These are phyloP conservation scores for Fomitiporia mediterranea DNA, from an alignment of 1,284 basidiomycete genomes.

Conservation along the genomic window DNA sequence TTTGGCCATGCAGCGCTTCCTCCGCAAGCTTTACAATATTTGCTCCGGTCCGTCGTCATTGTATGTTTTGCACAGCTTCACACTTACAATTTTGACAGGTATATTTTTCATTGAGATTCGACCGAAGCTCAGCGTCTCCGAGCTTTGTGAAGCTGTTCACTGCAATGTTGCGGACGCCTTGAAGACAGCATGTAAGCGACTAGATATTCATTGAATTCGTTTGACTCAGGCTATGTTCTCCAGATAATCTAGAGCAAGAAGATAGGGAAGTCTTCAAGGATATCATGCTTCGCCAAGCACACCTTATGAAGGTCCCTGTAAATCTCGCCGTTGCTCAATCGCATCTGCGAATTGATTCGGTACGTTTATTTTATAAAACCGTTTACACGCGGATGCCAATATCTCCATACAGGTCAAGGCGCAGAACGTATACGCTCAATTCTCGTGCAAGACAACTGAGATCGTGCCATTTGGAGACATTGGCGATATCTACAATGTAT, in stretches of 20 bases:
- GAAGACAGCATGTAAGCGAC: conserved; percentile 47
- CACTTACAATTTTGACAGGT: conserved; percentile 35
- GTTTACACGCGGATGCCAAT: neutral
- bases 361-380: conserved; percentile 31
- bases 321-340: conserved; percentile 55
- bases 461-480: conserved; percentile 75
- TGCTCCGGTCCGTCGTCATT: conserved; percentile 55
- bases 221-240: neutral
- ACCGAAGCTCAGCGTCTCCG: conserved; percentile 53
- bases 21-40: conserved; percentile 72
- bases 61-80: neutral
- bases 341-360: conserved; percentile 66
- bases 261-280: conserved; percentile 46
- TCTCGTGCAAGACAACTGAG: conserved; percentile 72
- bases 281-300: conserved; percentile 57
- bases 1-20: conserved; percentile 63
- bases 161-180: conserved; percentile 44
- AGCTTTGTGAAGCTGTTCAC: conserved; percentile 54
- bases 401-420: conserved; percentile 50
- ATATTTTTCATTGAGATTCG: conserved; percentile 50
- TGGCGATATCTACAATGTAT: conserved; percentile 80
- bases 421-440: conserved; percentile 52
- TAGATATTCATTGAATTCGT: neutral
- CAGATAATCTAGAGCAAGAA: conserved; percentile 60
- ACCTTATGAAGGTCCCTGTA: conserved; percentile 60